Percentiles rank a stretch among this genome's conserved stretches.
Evolutionary conservation across 768 basidiomycete species (phyloP).

Genomic region (Gyrodon lividus): DNA sequence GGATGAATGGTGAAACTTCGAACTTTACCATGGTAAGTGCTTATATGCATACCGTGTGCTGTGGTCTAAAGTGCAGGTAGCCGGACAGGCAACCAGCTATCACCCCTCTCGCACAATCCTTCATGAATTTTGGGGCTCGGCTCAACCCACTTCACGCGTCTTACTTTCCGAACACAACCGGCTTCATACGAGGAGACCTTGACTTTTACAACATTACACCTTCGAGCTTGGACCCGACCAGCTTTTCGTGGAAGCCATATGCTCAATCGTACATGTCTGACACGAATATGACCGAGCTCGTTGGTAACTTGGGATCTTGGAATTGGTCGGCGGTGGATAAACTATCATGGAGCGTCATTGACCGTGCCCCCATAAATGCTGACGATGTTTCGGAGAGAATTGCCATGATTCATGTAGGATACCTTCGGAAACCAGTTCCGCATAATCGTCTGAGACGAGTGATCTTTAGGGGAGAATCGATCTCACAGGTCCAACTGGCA

Average conservation of each 20-base stretch:
- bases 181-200: slow-evolving; percentile 68
- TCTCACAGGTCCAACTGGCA: slow-evolving; percentile 48
- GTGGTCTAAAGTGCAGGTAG: slow-evolving; percentile 32
- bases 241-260: slow-evolving; percentile 47
- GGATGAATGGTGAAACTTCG: slow-evolving; percentile 65
- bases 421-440: slow-evolving; percentile 4
- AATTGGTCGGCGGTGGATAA: slow-evolving; percentile 68
- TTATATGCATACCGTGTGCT: not conserved
- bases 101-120: slow-evolving; percentile 45
- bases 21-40: slow-evolving; percentile 63
- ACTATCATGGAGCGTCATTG: slow-evolving; percentile 63
- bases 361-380: slow-evolving; percentile 45
- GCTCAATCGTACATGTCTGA: slow-evolving; percentile 51
- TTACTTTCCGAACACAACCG: slow-evolving; percentile 76
- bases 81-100: slow-evolving; percentile 45
- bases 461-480: slow-evolving; percentile 65
- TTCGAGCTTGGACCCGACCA: slow-evolving; percentile 36
- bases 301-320: slow-evolving; percentile 55
- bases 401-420: slow-evolving; percentile 65
- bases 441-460: slow-evolving; percentile 1
- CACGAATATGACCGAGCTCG: slow-evolving; percentile 49
- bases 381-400: slow-evolving; percentile 44
- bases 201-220: slow-evolving; percentile 65
- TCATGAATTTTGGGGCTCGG: slow-evolving; percentile 43
- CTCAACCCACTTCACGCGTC: slow-evolving; percentile 49